phyloP scores from a whole-genome alignment of 108 stramenopile species.

The Poteriospumella lacustris region DNA sequence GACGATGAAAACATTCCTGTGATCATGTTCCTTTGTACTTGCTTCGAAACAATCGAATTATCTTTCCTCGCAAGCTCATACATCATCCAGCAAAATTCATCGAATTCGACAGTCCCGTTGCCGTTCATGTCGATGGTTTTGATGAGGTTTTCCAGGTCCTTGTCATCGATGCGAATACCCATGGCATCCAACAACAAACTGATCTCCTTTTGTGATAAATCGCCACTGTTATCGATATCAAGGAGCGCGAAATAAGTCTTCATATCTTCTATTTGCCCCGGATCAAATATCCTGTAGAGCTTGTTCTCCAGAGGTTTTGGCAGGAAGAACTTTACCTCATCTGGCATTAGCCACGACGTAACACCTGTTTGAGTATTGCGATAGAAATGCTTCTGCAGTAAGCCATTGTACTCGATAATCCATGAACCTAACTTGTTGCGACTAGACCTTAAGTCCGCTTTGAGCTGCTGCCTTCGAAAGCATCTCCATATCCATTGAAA shows the following conservation, averaged over 20 bases:
- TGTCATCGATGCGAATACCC: not conserved
- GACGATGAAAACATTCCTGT: not conserved
- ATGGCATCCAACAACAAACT: not conserved
- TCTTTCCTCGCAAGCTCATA: not conserved
- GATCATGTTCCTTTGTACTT: not conserved
- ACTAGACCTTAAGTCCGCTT: not conserved
- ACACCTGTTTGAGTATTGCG: not conserved
- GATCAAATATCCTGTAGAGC: not conserved
- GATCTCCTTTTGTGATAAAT: constrained; percentile 6
- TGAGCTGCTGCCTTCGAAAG: not conserved
- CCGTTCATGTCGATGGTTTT: not conserved
- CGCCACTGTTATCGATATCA: constrained; percentile 5
- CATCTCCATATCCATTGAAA: not conserved
- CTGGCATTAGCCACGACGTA: not conserved
- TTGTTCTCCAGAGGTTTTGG: not conserved
- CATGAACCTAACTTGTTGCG: not conserved
- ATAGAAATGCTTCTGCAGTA: not conserved
- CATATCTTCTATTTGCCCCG: not conserved
- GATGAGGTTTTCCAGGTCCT: not conserved
- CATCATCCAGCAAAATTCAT: constrained; percentile 17
- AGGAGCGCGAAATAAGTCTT: not conserved
- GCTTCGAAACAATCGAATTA: not conserved
- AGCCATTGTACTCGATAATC: not conserved
- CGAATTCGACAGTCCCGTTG: constrained; percentile 14
- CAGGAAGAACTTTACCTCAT: not conserved